phyloP scores from a whole-genome alignment of 208 protist genomes.

The Plasmodiophora brassicae region DNA sequence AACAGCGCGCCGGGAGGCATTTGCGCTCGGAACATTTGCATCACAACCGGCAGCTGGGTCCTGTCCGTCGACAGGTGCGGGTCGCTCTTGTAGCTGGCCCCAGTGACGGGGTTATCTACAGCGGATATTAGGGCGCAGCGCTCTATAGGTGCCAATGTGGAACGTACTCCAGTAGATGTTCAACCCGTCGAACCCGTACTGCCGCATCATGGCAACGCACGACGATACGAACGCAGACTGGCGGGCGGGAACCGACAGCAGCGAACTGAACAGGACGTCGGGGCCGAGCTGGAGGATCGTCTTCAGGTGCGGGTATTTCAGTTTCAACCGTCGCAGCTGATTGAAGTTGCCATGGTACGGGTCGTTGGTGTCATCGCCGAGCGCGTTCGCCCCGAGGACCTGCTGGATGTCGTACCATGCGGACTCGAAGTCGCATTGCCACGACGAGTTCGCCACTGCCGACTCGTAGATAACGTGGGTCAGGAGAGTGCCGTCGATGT shows the following conservation, averaged over 20 bases:
- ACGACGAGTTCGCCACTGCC: too few relatives aligned
- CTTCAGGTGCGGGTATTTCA: constrained; percentile 15
- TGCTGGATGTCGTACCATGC: too few relatives aligned
- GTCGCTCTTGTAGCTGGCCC: background rate
- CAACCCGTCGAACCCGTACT: background rate
- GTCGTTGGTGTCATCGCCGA: background rate
- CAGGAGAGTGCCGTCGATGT: too few relatives aligned
- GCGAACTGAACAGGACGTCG: background rate
- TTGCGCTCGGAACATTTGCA: background rate
- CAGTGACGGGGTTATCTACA: background rate
- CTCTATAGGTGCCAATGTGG: background rate
- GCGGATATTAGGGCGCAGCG: background rate
- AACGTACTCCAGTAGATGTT: background rate
- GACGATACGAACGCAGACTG: background rate
- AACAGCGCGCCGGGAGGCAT: background rate
- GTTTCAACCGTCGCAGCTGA: background rate
- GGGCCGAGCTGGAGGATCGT: background rate
- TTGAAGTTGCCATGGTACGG: constrained; percentile 7
- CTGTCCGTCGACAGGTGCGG: background rate
- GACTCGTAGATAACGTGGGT: too few relatives aligned
- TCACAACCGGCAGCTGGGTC: too few relatives aligned
- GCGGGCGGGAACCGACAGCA: background rate
- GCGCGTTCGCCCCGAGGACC: too few relatives aligned
- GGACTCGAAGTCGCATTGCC: too few relatives aligned
- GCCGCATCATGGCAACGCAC: background rate